Percentiles rank a stretch among this genome's conserved stretches.
phyloP scores from a whole-genome alignment of 164 flowering plant species.

The Cinnamomum chago region DNA sequence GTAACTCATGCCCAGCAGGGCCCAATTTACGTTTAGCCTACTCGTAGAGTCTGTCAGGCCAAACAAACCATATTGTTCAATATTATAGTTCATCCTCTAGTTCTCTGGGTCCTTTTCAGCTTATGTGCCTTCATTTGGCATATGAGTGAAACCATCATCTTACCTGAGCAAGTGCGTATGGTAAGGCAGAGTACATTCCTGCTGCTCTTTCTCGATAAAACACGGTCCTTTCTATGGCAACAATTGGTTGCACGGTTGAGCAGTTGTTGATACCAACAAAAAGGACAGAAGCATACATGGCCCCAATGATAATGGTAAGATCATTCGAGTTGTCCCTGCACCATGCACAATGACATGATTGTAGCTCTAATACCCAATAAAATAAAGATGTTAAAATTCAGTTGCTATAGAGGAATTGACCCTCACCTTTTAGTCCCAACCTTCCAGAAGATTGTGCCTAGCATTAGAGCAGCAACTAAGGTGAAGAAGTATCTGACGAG shows the following conservation, averaged over 20 bases:
- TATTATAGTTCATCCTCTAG: background rate
- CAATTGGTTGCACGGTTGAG: conserved; percentile 77
- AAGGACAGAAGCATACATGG: conserved; percentile 79
- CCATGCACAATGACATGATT: background rate
- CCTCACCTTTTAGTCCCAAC: conserved; percentile 59
- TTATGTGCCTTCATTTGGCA: background rate
- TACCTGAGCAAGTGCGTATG: conserved; percentile 92
- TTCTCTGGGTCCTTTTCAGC: background rate
- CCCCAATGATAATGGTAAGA: conserved; percentile 63
- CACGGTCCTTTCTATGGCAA: conserved; percentile 78
- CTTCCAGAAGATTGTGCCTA: conserved; percentile 84
- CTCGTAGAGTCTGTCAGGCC: background rate
- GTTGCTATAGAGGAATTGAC: background rate
- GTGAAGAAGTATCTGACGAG: conserved; percentile 75
- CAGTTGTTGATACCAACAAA: conserved; percentile 77
- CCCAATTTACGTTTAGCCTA: too few relatives aligned
- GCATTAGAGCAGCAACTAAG: conserved; percentile 56
- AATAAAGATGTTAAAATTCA: background rate
- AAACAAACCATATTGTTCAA: background rate
- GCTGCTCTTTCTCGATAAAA: conserved; percentile 90
- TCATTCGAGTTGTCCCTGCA: conserved; percentile 51
- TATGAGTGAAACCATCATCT: background rate
- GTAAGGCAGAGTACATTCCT: conserved; percentile 91
- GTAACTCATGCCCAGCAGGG: too few relatives aligned
- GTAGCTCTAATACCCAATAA: background rate